phyloP scores from a whole-genome alignment of 2,329 filamentous ascomycete species.

The Neofusicoccum laricinum region DNA sequence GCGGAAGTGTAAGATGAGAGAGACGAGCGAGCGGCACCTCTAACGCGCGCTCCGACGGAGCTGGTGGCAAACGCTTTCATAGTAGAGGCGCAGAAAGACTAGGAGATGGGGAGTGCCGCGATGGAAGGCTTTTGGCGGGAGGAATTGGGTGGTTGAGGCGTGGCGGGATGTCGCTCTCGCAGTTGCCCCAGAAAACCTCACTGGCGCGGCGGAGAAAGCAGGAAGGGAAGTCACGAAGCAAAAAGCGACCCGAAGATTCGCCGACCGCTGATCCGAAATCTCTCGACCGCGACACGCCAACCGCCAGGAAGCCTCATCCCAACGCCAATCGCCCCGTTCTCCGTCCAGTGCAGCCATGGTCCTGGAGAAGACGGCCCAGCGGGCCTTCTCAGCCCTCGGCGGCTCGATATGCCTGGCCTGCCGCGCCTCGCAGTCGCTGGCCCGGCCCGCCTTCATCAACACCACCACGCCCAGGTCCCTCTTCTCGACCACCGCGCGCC shows the following conservation, averaged over 20 bases:
- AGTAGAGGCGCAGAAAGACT: conserved; percentile 25
- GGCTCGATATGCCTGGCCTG: conserved; percentile 7
- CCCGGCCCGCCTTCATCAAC: background rate
- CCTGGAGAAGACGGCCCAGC: background rate
- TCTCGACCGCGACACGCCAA: background rate
- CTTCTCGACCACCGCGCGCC: conserved; percentile 9
- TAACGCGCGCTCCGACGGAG: conserved; percentile 41
- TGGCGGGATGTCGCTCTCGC: background rate
- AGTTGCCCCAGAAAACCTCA: conserved; percentile 14
- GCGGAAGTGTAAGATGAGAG: conserved; percentile 34
- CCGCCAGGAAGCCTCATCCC: background rate
- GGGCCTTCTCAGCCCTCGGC: conserved; percentile 1
- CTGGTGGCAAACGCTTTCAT: conserved; percentile 45
- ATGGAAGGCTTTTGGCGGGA: background rate
- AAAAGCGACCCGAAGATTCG: background rate
- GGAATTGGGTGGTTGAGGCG: conserved; percentile 8
- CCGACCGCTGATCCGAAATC: conserved; percentile 1
- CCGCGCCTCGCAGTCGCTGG: background rate
- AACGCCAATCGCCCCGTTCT: background rate
- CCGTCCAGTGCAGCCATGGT: background rate
- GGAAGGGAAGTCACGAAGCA: background rate
- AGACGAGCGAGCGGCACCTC: conserved; percentile 35
- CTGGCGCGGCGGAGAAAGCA: conserved; percentile 10
- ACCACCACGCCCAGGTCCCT: background rate
- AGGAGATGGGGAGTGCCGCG: background rate